These are phyloP conservation scores for Populus trichocarpa DNA, from an alignment of 441 rosid species.

Conservation along the genomic window DNA sequence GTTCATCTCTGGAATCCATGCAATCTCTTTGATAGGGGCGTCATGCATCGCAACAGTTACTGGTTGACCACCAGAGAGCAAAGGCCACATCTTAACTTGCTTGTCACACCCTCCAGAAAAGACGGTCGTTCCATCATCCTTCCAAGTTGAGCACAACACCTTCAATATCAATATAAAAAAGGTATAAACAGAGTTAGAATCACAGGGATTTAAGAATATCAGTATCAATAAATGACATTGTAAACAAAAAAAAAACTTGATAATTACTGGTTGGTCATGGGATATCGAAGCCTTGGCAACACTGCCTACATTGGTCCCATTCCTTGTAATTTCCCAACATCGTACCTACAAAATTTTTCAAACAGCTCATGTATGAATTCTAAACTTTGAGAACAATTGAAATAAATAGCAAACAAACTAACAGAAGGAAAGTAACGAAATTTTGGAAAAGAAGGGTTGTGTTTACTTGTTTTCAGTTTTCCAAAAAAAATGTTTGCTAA, in stretches of 20 bases:
- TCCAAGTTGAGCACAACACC: conserved; percentile 95
- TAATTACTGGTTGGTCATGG: conserved; percentile 88
- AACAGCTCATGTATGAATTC: background rate
- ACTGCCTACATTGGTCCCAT: conserved; percentile 52
- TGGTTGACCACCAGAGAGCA: conserved; percentile 78
- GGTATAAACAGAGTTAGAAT: background rate
- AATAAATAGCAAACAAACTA: background rate
- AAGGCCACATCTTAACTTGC: conserved; percentile 97
- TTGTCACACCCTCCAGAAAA: conserved; percentile 97
- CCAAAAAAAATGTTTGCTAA: background rate
- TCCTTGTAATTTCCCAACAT: conserved; percentile 82
- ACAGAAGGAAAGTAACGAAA: background rate
- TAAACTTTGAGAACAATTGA: background rate
- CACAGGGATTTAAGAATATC: conserved; percentile 3
- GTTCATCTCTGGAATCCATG: conserved; percentile 96
- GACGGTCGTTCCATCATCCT: conserved; percentile 96
- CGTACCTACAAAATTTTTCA: conserved; percentile 51
- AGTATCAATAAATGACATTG: background rate
- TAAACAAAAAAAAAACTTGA: conserved; percentile 11
- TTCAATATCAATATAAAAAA: conserved; percentile 21
- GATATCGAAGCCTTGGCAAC: conserved; percentile 78
- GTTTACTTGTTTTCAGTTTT: too few species aligned
- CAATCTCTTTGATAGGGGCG: conserved; percentile 71
- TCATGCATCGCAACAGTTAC: conserved; percentile 92
- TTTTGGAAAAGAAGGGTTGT: too few species aligned